Conservation (phyloP, 1,139 yeast species). For the Candida buenavistaensis region DNA sequence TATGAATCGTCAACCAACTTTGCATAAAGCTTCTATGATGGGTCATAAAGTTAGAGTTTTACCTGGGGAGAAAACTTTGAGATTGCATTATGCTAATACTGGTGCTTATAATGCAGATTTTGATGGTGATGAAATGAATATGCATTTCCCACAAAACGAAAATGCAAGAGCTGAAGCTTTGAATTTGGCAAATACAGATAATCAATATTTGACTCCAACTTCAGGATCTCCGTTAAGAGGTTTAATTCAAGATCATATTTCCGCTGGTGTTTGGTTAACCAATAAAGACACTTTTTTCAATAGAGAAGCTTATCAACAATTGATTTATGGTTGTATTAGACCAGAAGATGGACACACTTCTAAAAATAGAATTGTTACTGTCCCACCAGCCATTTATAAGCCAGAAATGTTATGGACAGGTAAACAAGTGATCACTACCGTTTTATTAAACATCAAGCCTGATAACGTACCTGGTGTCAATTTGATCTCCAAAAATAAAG, state of each 20-base stretch:
- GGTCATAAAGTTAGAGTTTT: constrained; percentile 96
- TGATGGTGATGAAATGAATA: constrained; percentile 99
- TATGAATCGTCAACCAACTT: constrained; percentile 98
- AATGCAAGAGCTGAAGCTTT: constrained; percentile 97
- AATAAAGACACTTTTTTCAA: constrained; percentile 89
- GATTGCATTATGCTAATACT: constrained; percentile 97
- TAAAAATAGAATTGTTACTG: constrained; percentile 65
- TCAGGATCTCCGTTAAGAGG: constrained; percentile 99
- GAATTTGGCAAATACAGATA: constrained; percentile 92
- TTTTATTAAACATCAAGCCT: constrained; percentile 83
- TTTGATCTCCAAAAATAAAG: constrained; percentile 77
- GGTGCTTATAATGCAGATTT: constrained; percentile 99
- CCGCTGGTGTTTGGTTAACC: constrained; percentile 98
- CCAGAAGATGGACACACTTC: constrained; percentile 99
- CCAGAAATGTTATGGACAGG: constrained; percentile 98
- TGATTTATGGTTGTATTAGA: constrained; percentile 88
- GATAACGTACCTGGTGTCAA: constrained; percentile 88
- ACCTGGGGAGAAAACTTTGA: constrained; percentile 94
- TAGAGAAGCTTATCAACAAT: constrained; percentile 89
- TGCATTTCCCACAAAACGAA: constrained; percentile 99
- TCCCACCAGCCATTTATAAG: constrained; percentile 86
- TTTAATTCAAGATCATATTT: constrained; percentile 96
- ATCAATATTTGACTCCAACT: constrained; percentile 96
- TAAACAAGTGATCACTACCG: constrained; percentile 93
- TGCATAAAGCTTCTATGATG: constrained; percentile 99